These are phyloP conservation scores for Wickerhamia fluorescens DNA, from an alignment of 805 yeast species.

Conservation along the genomic window DNA sequence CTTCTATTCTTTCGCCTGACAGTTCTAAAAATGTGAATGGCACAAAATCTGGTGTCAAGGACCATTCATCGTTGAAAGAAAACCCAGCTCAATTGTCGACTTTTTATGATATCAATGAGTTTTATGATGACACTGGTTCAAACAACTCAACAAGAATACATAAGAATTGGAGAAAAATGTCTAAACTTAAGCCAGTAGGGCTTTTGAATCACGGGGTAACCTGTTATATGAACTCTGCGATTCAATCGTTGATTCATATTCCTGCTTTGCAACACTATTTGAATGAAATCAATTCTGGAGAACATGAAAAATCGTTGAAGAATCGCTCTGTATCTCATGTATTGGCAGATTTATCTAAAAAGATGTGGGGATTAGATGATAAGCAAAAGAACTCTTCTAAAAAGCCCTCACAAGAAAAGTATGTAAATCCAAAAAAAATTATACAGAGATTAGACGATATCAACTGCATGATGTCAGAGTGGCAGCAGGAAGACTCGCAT, in stretches of 20 bases:
- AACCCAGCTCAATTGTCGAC: too few relatives aligned
- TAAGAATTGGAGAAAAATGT: constrained; percentile 65
- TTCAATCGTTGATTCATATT: constrained; percentile 82
- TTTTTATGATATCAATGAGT: constrained; percentile 56
- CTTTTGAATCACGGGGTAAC: constrained; percentile 89
- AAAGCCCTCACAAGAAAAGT: constrained; percentile 34
- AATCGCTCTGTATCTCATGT: constrained; percentile 56
- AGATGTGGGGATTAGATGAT: constrained; percentile 60
- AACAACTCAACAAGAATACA: constrained; percentile 49
- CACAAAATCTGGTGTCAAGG: too few relatives aligned
- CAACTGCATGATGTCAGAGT: constrained; percentile 92
- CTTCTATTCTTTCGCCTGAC: too few relatives aligned
- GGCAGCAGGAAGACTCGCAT: constrained; percentile 98
- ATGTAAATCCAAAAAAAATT: constrained; percentile 69
- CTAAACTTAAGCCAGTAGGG: constrained; percentile 58
- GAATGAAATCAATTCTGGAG: constrained; percentile 52
- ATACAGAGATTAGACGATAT: constrained; percentile 71
- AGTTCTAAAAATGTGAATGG: too few relatives aligned
- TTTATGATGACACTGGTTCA: constrained; percentile 55
- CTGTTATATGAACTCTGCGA: constrained; percentile 93
- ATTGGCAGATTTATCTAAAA: constrained; percentile 59
- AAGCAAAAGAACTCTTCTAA: constrained; percentile 13
- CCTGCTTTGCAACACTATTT: constrained; percentile 88
- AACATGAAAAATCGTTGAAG: constrained; percentile 39
- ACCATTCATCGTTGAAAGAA: too few relatives aligned